A percentile compares a stretch with the other conserved stretches of the same genome.
Conservation (phyloP, 257 asterid species). For the Voacanga thouarsii region DNA sequence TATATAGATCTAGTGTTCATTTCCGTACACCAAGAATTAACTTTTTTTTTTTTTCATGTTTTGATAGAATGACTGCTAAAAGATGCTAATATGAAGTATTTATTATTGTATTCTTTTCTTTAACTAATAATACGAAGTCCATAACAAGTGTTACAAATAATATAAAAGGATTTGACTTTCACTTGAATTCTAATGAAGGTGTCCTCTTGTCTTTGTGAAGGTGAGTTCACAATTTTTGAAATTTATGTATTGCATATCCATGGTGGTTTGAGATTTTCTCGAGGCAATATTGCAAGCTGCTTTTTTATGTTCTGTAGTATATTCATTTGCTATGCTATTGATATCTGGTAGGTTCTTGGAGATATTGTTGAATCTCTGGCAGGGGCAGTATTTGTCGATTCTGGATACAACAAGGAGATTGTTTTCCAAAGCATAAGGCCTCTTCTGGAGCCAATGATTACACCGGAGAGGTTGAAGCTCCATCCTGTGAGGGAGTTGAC, state of each 20-base stretch:
- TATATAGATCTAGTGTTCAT: background rate
- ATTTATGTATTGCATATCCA: background rate
- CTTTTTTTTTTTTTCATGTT: too few relatives aligned
- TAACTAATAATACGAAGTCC: background rate
- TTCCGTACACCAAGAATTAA: too few relatives aligned
- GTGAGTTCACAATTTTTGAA: background rate
- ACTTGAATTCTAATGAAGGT: background rate
- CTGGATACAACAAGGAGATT: conserved; percentile 47
- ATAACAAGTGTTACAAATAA: background rate
- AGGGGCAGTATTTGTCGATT: conserved; percentile 75
- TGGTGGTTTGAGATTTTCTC: background rate
- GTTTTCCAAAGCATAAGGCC: conserved; percentile 59
- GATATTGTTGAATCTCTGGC: conserved; percentile 81
- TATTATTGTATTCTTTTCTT: background rate
- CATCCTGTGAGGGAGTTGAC: conserved; percentile 62
- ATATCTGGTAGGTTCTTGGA: conserved; percentile 62
- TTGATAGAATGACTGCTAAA: background rate
- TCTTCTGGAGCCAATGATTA: conserved; percentile 73
- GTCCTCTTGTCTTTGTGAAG: background rate
- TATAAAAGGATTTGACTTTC: background rate
- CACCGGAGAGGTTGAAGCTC: conserved; percentile 58
- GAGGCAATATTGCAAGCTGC: background rate
- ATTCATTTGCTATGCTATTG: background rate
- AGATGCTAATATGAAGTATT: background rate
- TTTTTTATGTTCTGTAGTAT: background rate